Evolutionary conservation across 495 filamentous ascomycete genomes (phyloP).

Genomic region (Penicillium cosmopolitanum): DNA sequence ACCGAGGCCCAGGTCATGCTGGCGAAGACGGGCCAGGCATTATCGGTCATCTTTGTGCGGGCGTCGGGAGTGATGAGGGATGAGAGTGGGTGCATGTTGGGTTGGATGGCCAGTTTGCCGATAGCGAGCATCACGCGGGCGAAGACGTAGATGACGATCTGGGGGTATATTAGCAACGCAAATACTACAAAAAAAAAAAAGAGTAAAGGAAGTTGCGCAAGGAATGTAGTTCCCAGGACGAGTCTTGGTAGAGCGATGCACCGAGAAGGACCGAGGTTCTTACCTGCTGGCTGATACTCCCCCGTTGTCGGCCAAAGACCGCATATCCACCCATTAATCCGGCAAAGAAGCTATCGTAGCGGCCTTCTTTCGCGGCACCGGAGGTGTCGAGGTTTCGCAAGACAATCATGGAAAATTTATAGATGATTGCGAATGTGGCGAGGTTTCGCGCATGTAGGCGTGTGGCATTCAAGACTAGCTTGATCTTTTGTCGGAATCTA

Average conservation of each 20-base stretch:
- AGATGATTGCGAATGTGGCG: slow-evolving; percentile 84
- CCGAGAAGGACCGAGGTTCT: slow-evolving; percentile 6
- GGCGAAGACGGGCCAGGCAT: slow-evolving; percentile 92
- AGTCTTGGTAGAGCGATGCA: not conserved
- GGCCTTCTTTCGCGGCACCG: slow-evolving; percentile 65
- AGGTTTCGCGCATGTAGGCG: slow-evolving; percentile 90
- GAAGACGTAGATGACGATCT: slow-evolving; percentile 96
- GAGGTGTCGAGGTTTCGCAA: slow-evolving; percentile 65
- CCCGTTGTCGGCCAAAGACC: slow-evolving; percentile 85
- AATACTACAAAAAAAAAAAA: not conserved
- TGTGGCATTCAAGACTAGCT: slow-evolving; percentile 81
- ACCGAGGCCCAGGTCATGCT: slow-evolving; percentile 85
- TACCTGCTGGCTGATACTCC: slow-evolving; percentile 86
- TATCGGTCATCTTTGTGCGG: slow-evolving; percentile 57
- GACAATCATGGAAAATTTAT: slow-evolving; percentile 77
- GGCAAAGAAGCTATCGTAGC: slow-evolving; percentile 85
- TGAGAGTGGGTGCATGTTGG: slow-evolving; percentile 52
- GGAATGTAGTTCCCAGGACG: too few relatives aligned
- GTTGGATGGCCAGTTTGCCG: slow-evolving; percentile 79
- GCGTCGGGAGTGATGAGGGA: slow-evolving; percentile 46
- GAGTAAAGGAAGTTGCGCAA: not conserved
- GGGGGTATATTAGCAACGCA: too few relatives aligned
- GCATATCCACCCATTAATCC: slow-evolving; percentile 88
- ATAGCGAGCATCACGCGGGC: slow-evolving; percentile 83
- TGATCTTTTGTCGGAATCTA: slow-evolving; percentile 76